phyloP scores from a whole-genome alignment of 345 rosid species.

The Tarenaya hassleriana region DNA sequence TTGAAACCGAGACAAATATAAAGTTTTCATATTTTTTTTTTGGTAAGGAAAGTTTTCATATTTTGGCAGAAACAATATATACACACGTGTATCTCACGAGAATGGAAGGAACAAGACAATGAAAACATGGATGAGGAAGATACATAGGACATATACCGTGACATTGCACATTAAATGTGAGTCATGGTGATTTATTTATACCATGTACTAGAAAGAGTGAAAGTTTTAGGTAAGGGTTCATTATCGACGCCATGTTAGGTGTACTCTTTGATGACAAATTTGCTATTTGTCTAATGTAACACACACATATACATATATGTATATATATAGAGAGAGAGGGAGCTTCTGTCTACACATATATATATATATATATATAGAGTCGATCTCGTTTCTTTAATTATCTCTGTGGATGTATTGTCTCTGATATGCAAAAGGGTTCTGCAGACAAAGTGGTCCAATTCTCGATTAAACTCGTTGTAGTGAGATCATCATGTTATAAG shows the following conservation, averaged over 20 bases:
- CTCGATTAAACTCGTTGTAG: constrained; percentile 9
- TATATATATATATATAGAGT: too few species aligned
- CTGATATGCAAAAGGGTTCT: constrained; percentile 22
- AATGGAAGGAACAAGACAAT: neutral
- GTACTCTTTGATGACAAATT: constrained; percentile 24
- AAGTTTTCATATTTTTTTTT: constrained; percentile 17
- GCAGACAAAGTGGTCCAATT: constrained; percentile 25
- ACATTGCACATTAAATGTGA: constrained; percentile 1
- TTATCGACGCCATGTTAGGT: constrained; percentile 29
- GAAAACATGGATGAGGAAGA: constrained; percentile 19
- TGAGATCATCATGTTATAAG: too few species aligned
- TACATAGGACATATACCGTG: too few species aligned
- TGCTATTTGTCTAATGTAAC: constrained; percentile 19
- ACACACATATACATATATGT: constrained; percentile 20
- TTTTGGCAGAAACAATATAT: too few species aligned
- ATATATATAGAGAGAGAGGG: constrained; percentile 18
- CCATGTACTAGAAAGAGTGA: constrained; percentile 23
- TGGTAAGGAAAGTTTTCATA: too few species aligned
- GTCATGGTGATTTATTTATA: constrained; percentile 28
- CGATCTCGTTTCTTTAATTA: too few species aligned
- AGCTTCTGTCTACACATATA: too few species aligned
- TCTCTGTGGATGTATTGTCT: constrained; percentile 26
- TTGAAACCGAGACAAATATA: constrained; percentile 24
- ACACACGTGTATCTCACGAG: neutral
- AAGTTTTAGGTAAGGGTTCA: constrained; percentile 29